phyloP scores from a whole-genome alignment of 2,329 filamentous ascomycete genomes.

The Penicillium paneum region DNA sequence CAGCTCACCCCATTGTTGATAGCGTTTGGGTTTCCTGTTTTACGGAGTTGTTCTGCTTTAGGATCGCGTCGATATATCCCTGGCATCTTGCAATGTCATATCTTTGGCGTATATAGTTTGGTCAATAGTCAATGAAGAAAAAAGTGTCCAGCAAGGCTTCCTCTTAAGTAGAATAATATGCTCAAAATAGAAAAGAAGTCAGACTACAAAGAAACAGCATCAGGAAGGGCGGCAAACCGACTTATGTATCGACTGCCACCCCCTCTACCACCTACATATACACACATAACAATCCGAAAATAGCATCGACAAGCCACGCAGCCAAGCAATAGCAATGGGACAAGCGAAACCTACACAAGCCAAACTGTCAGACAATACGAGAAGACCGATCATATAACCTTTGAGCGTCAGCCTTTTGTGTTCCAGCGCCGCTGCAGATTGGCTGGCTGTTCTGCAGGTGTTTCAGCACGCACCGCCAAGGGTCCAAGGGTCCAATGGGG shows the following conservation, averaged over 20 bases:
- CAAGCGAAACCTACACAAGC: neutral
- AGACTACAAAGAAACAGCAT: too few species aligned
- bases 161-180: neutral
- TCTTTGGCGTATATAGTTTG: slow-evolving; percentile 1
- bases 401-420: neutral
- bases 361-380: slow-evolving; percentile 2
- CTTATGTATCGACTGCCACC: neutral
- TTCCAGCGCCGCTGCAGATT: slow-evolving; percentile 4
- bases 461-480: slow-evolving; percentile 24
- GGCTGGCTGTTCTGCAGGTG: slow-evolving; percentile 1
- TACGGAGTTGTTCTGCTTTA: neutral
- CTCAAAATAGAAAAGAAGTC: neutral
- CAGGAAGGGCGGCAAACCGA: neutral
- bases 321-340: neutral
- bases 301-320: slow-evolving; percentile 3
- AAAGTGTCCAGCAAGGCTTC: neutral
- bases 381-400: neutral
- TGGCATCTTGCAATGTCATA: slow-evolving; percentile 6
- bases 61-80: slow-evolving; percentile 1
- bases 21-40: slow-evolving; percentile 2
- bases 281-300: slow-evolving; percentile 1
- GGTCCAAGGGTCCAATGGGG: slow-evolving; percentile 4
- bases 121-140: neutral
- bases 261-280: neutral
- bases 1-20: slow-evolving; percentile 3